Percentiles rank a stretch among this genome's conserved stretches.
These are phyloP conservation scores for Chenopodium suecicum DNA, from an alignment of 148 eudicot genomes.

Conservation along the genomic window DNA sequence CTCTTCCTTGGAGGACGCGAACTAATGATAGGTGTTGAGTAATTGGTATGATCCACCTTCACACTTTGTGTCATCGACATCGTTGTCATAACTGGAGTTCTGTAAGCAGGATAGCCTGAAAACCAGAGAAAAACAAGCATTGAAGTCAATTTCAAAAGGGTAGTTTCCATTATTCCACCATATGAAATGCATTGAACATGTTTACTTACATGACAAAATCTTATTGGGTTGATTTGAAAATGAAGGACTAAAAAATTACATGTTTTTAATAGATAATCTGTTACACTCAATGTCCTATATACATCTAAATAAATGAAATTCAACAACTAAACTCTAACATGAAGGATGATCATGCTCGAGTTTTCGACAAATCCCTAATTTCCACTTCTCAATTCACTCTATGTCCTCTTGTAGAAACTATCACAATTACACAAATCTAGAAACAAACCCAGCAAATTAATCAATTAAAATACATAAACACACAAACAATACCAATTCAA, in stretches of 20 bases:
- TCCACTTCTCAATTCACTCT: neutral
- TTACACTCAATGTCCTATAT: neutral
- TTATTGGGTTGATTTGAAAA: neutral
- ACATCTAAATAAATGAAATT: neutral
- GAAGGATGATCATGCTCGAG: neutral
- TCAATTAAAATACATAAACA: neutral
- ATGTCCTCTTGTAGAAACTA: neutral
- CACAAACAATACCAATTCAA: neutral
- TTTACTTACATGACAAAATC: neutral
- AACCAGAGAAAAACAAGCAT: neutral
- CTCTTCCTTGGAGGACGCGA: slow-evolving; percentile 51
- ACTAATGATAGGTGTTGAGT: slow-evolving; percentile 40
- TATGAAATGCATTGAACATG: neutral
- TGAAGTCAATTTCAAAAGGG: neutral
- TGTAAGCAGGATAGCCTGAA: slow-evolving; percentile 48
- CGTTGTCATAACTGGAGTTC: slow-evolving; percentile 41
- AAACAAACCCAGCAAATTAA: neutral
- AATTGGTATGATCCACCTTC: slow-evolving; percentile 32
- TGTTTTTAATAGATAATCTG: neutral
- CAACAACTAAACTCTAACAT: neutral
- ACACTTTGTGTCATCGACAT: slow-evolving; percentile 37
- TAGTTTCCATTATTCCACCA: neutral
- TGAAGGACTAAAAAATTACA: neutral
- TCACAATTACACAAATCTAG: neutral
- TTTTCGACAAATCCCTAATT: neutral